phyloP scores from a whole-genome alignment of 805 yeast species.

The Candida verbasci region DNA sequence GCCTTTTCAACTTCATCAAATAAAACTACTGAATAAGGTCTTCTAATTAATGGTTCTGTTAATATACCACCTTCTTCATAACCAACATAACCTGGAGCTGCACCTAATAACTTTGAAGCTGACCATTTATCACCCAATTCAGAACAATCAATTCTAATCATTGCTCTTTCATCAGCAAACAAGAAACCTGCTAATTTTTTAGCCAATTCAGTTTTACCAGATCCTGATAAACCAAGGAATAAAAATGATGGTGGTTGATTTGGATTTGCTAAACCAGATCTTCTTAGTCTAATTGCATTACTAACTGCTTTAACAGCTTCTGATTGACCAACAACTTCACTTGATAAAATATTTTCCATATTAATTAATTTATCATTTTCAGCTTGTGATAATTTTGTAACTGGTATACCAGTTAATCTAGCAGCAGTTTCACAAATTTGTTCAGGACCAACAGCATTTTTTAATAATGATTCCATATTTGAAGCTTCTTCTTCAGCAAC shows the following conservation, averaged over 20 bases:
- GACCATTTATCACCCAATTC: slow-evolving; percentile 95
- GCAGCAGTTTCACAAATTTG: slow-evolving; percentile 97
- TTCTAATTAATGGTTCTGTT: slow-evolving; percentile 85
- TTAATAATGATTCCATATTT: slow-evolving; percentile 64
- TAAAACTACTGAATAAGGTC: slow-evolving; percentile 92
- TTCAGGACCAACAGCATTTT: slow-evolving; percentile 87
- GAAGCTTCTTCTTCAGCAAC: slow-evolving; percentile 73
- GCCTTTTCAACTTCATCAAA: slow-evolving; percentile 99
- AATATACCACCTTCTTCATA: slow-evolving; percentile 97
- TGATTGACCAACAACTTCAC: slow-evolving; percentile 88
- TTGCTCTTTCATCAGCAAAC: slow-evolving; percentile 93
- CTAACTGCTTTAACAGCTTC: slow-evolving; percentile 96
- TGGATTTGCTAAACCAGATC: slow-evolving; percentile 96
- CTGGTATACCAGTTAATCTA: slow-evolving; percentile 94
- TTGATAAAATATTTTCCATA: slow-evolving; percentile 84
- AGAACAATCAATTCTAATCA: slow-evolving; percentile 97
- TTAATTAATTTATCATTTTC: slow-evolving; percentile 90
- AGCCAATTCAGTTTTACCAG: slow-evolving; percentile 97
- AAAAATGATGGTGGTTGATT: slow-evolving; percentile 94
- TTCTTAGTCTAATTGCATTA: slow-evolving; percentile 85
- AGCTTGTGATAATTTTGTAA: slow-evolving; percentile 87
- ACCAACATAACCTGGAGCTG: slow-evolving; percentile 94
- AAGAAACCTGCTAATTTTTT: slow-evolving; percentile 94
- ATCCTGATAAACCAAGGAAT: slow-evolving; percentile 92
- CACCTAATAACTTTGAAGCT: slow-evolving; percentile 90